A percentile compares a stretch with the other conserved stretches of the same genome.
These are phyloP conservation scores for Polyporus arcularius DNA, from an alignment of 768 basidiomycete genomes.

Conservation along the genomic window DNA sequence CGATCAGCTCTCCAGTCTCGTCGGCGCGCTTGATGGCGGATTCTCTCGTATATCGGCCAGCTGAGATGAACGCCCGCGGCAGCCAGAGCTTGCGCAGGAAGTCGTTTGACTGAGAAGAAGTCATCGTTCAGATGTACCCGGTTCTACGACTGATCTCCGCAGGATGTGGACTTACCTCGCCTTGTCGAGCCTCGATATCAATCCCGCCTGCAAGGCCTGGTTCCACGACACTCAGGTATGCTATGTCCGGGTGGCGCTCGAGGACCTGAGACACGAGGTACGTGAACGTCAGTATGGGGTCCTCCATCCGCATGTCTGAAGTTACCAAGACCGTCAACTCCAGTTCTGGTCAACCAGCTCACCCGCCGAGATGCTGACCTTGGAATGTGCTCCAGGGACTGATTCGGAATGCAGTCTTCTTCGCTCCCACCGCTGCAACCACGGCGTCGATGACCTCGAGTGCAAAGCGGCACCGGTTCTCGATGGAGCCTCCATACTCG, in stretches of 20 bases:
- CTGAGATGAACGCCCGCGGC: constrained; percentile 19
- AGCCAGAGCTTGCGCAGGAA: constrained; percentile 21
- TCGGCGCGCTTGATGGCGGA: constrained; percentile 18
- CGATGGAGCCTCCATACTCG: constrained; percentile 47
- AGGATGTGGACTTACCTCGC: constrained; percentile 9
- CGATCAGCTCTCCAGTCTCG: constrained; percentile 21
- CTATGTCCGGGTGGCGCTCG: constrained; percentile 38
- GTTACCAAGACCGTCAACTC: not conserved
- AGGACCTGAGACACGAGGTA: constrained; percentile 44
- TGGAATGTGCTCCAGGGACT: constrained; percentile 34
- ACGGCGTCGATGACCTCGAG: constrained; percentile 40
- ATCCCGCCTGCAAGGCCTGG: constrained; percentile 14
- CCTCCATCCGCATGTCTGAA: constrained; percentile 45
- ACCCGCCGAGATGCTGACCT: constrained; percentile 20
- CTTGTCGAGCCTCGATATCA: constrained; percentile 4
- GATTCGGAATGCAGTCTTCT: constrained; percentile 39
- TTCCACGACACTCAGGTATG: constrained; percentile 39
- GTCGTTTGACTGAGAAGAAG: constrained; percentile 13
- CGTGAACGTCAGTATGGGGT: constrained; percentile 54
- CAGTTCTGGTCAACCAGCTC: not conserved
- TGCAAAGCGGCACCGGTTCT: constrained; percentile 44
- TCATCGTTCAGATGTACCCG: too few species aligned
- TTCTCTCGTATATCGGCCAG: constrained; percentile 21
- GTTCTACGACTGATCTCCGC: not conserved
- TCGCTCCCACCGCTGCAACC: constrained; percentile 37